A percentile compares a stretch with the other conserved stretches of the same genome.
These are phyloP conservation scores for Erigeron philadelphicus DNA, from an alignment of 140 eudicot genomes.

Conservation along the genomic window DNA sequence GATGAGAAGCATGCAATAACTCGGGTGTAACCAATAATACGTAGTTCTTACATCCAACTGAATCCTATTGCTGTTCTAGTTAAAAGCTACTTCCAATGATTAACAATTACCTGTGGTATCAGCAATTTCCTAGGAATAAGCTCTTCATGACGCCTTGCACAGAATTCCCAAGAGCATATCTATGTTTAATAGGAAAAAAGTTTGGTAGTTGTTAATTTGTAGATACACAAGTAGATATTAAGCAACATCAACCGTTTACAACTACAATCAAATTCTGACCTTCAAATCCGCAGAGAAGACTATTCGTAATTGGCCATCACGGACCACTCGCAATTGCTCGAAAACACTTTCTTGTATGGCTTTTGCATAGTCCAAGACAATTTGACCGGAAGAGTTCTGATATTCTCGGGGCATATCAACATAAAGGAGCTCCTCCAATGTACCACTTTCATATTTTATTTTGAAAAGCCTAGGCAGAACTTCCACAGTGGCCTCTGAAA, in stretches of 20 bases:
- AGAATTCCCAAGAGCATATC: slow-evolving; percentile 99
- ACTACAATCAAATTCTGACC: slow-evolving; percentile 36
- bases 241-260: slow-evolving; percentile 5
- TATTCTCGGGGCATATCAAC: slow-evolving; percentile 91
- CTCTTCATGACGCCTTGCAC: slow-evolving; percentile 98
- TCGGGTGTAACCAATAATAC: too few relatives aligned
- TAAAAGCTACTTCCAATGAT: not conserved
- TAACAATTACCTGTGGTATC: slow-evolving; percentile 72
- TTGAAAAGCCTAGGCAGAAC: slow-evolving; percentile 91
- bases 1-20: too few relatives aligned
- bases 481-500: slow-evolving; percentile 90
- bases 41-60: not conserved
- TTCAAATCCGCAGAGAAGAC: slow-evolving; percentile 89
- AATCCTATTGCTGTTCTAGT: not conserved
- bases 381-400: slow-evolving; percentile 91
- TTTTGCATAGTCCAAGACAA: slow-evolving; percentile 89
- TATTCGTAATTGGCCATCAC: slow-evolving; percentile 88
- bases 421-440: slow-evolving; percentile 83
- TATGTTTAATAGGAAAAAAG: slow-evolving; percentile 16
- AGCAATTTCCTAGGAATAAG: slow-evolving; percentile 86
- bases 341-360: slow-evolving; percentile 95
- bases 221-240: not conserved
- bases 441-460: slow-evolving; percentile 95
- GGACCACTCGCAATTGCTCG: slow-evolving; percentile 97
- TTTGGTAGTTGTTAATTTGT: not conserved